Evolutionary conservation across 2,329 filamentous ascomycete genomes (phyloP), one percentile per base, ranked within the genome.

Genomic region (Aspergillus sp.): DNA sequence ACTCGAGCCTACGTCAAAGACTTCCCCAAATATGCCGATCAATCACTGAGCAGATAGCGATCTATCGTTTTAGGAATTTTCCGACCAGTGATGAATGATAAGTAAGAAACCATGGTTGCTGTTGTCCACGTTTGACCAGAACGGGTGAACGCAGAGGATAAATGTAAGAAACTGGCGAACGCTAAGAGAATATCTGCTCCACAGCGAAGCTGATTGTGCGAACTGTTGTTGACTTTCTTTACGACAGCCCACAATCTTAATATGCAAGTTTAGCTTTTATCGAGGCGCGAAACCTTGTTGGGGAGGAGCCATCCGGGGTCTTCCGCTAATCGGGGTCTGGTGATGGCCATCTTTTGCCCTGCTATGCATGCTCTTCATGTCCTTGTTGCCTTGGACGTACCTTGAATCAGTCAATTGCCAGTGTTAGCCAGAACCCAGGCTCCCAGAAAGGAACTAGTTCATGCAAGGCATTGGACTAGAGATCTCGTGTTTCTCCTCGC

Each of bases 161-260:
- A 15, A 11, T 15, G 17, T 32, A 21, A 44, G 15, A 17, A 10
- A 21, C 13, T 19, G 19, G 23, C n/a, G 41, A 36, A 55, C 39
- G 13, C 53, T 55, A 55, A 25, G n/a, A 10, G 13, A 36, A 17
- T n/a, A 15, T 44, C 19, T 23, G 53, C 53, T 55, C 53, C 53
- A 55, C 53, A 2, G 39, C 39, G n/a, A 47, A 30, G 47, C 44
- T 27, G 23, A 21, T 44, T 13, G 8, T 11, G 8, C 47, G 15
- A 30, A 50, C 17, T 8, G 25, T 30, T 32, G 15, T 49, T 49
- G 11, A 25, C 44, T 5, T n/a, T 2, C 13, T 30, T 15, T 23
- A 13, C 23, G 13, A 19, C 21, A 27, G 4, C 23, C 23, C 44
- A 27, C 23, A 23, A 44, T 44, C 23, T 49, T 1, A 27, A n/a